A percentile compares a stretch with the other conserved stretches of the same genome.
Conservation (phyloP, 495 filamentous ascomycete species). For the Lasiosphaeria ovina region DNA sequence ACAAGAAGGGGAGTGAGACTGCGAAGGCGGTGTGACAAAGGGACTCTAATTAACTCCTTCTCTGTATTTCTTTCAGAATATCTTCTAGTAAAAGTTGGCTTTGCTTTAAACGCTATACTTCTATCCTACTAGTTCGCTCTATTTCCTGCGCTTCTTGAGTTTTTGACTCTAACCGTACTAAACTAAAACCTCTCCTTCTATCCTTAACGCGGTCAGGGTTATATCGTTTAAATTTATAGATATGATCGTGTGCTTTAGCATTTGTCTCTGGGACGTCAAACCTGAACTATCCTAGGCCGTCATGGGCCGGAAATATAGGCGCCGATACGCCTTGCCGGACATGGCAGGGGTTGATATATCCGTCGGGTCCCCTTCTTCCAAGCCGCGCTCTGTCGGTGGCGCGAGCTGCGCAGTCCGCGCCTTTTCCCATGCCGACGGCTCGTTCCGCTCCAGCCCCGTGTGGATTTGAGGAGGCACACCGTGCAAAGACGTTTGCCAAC, state of each 20-base stretch:
- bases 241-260: not conserved
- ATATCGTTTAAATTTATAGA: not conserved
- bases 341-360: not conserved
- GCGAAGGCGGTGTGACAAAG: no score
- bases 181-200: not conserved
- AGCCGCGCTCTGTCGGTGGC: slow-evolving; percentile 3
- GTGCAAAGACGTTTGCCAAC: not conserved
- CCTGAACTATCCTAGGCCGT: not conserved
- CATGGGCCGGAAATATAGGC: not conserved
- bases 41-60: not conserved
- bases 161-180: not conserved
- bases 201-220: not conserved
- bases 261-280: not conserved
- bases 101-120: not conserved
- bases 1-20: no score
- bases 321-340: not conserved
- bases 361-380: slow-evolving; percentile 2
- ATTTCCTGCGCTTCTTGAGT: not conserved
- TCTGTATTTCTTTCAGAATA: not conserved
- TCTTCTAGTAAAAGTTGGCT: not conserved
- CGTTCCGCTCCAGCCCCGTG: slow-evolving; percentile 2
- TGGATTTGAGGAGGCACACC: slow-evolving; percentile 4
- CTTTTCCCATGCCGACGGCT: slow-evolving; percentile 3
- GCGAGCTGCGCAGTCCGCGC: slow-evolving; percentile 2
- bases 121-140: not conserved